Evolutionary conservation across 2,329 filamentous ascomycete genomes (phyloP).

Genomic region (Alternaria rosae): DNA sequence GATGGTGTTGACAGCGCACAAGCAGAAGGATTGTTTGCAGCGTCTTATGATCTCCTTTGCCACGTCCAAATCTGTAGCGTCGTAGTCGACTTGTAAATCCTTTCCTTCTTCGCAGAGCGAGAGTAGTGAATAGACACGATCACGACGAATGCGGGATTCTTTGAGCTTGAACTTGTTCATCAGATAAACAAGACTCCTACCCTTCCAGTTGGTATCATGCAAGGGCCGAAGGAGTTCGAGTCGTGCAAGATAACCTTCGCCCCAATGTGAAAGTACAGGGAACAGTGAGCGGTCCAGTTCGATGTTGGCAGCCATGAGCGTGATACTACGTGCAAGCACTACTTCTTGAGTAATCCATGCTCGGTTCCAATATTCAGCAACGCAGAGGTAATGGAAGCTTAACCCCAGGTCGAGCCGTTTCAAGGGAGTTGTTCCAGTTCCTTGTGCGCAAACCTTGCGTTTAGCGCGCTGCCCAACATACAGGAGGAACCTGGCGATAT

Average conservation of each 20-base stretch:
- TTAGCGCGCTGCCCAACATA: neutral
- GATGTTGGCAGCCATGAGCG: neutral
- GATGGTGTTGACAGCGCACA: neutral
- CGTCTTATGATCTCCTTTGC: neutral
- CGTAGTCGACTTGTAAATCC: neutral
- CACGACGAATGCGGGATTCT: neutral
- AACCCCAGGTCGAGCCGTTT: neutral
- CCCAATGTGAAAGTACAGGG: neutral
- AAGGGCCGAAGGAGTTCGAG: too few relatives aligned
- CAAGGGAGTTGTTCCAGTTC: neutral
- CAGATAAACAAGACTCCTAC: neutral
- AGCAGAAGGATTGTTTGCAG: neutral
- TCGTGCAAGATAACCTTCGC: neutral
- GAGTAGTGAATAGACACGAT: slow-evolving; percentile 2
- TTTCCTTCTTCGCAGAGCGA: neutral
- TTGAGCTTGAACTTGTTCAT: neutral
- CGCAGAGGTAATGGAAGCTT: neutral
- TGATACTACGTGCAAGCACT: neutral
- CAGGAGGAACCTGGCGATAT: neutral
- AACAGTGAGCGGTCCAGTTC: neutral
- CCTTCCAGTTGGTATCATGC: too few relatives aligned
- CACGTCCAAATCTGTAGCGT: neutral
- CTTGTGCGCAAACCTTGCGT: neutral
- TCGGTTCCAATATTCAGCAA: slow-evolving; percentile 5
- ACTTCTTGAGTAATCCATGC: slow-evolving; percentile 12